Evolutionary conservation across 805 yeast genomes (phyloP).

Genomic region (Candida ascalaphidarum): DNA sequence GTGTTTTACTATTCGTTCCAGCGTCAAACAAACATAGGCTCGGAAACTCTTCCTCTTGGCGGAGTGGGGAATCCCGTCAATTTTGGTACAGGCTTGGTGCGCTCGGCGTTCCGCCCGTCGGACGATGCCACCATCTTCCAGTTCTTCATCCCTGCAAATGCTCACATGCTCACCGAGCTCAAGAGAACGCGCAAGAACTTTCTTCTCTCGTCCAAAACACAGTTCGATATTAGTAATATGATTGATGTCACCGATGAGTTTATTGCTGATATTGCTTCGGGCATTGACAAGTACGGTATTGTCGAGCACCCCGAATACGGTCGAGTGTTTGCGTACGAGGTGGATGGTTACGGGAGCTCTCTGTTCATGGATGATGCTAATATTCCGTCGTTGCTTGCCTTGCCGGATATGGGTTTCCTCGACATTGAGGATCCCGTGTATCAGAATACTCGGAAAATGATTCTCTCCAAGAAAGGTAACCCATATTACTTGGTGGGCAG

Average conservation of each 20-base stretch:
- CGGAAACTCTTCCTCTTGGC: slow-evolving; percentile 71
- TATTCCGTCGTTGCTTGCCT: slow-evolving; percentile 69
- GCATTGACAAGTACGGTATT: slow-evolving; percentile 56
- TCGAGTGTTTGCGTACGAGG: slow-evolving; percentile 76
- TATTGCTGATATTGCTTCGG: slow-evolving; percentile 38
- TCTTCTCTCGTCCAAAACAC: slow-evolving; percentile 8
- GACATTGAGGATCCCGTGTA: slow-evolving; percentile 47
- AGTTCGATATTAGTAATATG: slow-evolving; percentile 8
- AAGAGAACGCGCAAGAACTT: slow-evolving; percentile 17
- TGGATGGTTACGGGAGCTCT: slow-evolving; percentile 76
- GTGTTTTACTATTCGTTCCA: slow-evolving; percentile 59
- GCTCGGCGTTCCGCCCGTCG: slow-evolving; percentile 82
- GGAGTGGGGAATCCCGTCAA: slow-evolving; percentile 86
- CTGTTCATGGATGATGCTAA: slow-evolving; percentile 87
- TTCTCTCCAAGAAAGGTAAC: slow-evolving; percentile 59
- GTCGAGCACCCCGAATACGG: slow-evolving; percentile 66
- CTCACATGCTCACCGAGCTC: slow-evolving; percentile 63
- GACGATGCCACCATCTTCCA: slow-evolving; percentile 82
- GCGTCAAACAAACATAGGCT: slow-evolving; percentile 63
- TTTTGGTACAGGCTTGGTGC: slow-evolving; percentile 56
- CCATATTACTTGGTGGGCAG: slow-evolving; percentile 67
- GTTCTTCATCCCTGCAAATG: slow-evolving; percentile 80
- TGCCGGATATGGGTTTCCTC: slow-evolving; percentile 72
- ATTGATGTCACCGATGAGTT: slow-evolving; percentile 19
- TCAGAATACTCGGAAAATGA: slow-evolving; percentile 73